A percentile compares a stretch with the other conserved stretches of the same genome.
Evolutionary conservation across 2,329 filamentous ascomycete genomes (phyloP).

Genomic region (Westerdykella aurantiaca): DNA sequence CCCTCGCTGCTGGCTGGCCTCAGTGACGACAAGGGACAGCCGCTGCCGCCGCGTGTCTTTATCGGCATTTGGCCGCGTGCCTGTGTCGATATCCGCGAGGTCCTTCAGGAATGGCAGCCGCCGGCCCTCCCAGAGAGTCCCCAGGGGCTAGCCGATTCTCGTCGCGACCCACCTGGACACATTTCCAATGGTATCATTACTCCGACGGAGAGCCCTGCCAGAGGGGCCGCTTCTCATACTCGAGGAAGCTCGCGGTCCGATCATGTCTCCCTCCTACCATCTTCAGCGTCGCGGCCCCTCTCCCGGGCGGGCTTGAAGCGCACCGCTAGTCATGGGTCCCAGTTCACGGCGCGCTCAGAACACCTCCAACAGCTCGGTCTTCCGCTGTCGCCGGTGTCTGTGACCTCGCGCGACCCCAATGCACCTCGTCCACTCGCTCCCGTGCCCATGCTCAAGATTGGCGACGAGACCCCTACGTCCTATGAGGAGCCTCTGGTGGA

Average conservation of each 20-base stretch:
- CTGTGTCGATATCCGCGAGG: slow-evolving; percentile 91
- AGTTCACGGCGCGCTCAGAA: slow-evolving; percentile 37
- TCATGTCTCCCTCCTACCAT: slow-evolving; percentile 18
- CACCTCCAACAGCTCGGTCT: slow-evolving; percentile 35
- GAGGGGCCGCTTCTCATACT: slow-evolving; percentile 9
- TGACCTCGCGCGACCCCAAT: slow-evolving; percentile 55
- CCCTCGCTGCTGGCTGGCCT: slow-evolving; percentile 87
- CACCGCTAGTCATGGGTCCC: slow-evolving; percentile 31
- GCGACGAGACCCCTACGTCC: slow-evolving; percentile 91
- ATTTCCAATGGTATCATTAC: slow-evolving; percentile 35
- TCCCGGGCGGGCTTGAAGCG: slow-evolving; percentile 25
- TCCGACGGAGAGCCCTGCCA: slow-evolving; percentile 33
- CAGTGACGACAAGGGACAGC: slow-evolving; percentile 85
- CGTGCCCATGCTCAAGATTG: slow-evolving; percentile 95
- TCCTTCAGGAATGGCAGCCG: slow-evolving; percentile 52
- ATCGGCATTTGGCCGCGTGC: slow-evolving; percentile 96
- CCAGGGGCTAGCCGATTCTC: slow-evolving; percentile 11
- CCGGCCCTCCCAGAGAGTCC: slow-evolving; percentile 11
- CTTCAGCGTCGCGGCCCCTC: slow-evolving; percentile 21
- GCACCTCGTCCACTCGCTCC: slow-evolving; percentile 78
- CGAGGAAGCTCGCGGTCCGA: slow-evolving; percentile 22
- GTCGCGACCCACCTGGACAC: slow-evolving; percentile 18
- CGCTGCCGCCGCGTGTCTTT: slow-evolving; percentile 90
- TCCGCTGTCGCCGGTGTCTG: slow-evolving; percentile 36
- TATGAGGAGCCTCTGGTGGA: slow-evolving; percentile 86